Conservation (phyloP, 2,329 filamentous ascomycete species). For the Ophiocordyceps camponoti-floridani region DNA sequence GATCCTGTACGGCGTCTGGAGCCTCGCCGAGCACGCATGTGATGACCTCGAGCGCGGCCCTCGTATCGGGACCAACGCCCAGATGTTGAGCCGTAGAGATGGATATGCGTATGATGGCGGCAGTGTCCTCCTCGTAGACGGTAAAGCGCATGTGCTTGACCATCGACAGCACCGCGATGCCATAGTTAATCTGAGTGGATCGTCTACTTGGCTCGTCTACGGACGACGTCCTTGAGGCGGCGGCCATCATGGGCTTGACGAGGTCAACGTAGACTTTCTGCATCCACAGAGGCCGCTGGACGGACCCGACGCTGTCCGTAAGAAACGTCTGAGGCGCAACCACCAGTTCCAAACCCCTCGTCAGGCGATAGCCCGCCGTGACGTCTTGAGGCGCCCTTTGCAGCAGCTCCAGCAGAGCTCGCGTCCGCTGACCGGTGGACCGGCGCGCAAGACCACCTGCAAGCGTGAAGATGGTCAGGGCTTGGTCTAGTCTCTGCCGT, state of each 20-base stretch:
- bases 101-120: constrained; percentile 27
- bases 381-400: constrained; percentile 15
- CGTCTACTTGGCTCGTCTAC: constrained; percentile 8
- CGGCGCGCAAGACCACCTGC: constrained; percentile 19
- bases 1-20: constrained; percentile 24
- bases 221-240: constrained; percentile 17
- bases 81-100: constrained; percentile 27
- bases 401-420: constrained; percentile 16
- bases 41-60: constrained; percentile 29
- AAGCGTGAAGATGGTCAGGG: constrained; percentile 16
- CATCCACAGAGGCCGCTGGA: constrained; percentile 25
- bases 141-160: constrained; percentile 29
- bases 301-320: constrained; percentile 21
- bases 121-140: constrained; percentile 33
- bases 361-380: constrained; percentile 19
- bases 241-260: constrained; percentile 24
- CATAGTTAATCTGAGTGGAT: constrained; percentile 19
- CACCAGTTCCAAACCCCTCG: constrained; percentile 22
- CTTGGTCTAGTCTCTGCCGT: constrained; percentile 8
- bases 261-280: constrained; percentile 31
- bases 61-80: constrained; percentile 22
- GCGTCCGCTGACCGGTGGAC: constrained; percentile 16
- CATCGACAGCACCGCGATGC: constrained; percentile 28
- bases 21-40: constrained; percentile 27
- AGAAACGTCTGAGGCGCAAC: constrained; percentile 21